phyloP scores from a whole-genome alignment of 2,329 filamentous ascomycete species.

The Alternaria arbusti region DNA sequence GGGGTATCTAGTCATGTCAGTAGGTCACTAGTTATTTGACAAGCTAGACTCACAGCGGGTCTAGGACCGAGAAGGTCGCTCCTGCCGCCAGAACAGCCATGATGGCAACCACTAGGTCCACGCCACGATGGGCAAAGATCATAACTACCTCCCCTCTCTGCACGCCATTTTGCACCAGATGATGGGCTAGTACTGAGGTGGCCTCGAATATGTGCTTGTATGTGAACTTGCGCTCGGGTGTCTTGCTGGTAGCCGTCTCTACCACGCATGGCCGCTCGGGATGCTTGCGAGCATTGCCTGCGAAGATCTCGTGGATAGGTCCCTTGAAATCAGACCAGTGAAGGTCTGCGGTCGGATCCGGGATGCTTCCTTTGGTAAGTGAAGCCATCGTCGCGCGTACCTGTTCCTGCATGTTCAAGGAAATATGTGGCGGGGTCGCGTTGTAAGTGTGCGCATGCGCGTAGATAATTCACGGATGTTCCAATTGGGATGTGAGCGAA shows the following conservation, averaged over 20 bases:
- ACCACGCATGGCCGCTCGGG: constrained; percentile 73
- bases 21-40: background rate
- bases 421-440: constrained; percentile 20
- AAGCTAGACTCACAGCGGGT: constrained; percentile 69
- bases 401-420: constrained; percentile 16
- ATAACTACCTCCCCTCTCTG: constrained; percentile 87
- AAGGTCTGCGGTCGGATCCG: constrained; percentile 71
- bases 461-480: background rate
- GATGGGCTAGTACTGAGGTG: constrained; percentile 79
- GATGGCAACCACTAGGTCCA: constrained; percentile 77
- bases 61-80: constrained; percentile 70
- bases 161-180: constrained; percentile 76
- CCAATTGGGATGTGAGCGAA: constrained; percentile 1
- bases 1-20: constrained; percentile 66
- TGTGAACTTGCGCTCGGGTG: constrained; percentile 72
- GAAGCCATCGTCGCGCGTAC: constrained; percentile 39
- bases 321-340: constrained; percentile 71
- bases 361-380: constrained; percentile 48
- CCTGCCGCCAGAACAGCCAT: constrained; percentile 74
- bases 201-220: constrained; percentile 88
- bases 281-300: constrained; percentile 68
- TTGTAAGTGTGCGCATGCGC: constrained; percentile 12
- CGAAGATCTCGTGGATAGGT: constrained; percentile 75
- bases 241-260: constrained; percentile 63
- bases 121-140: constrained; percentile 84